These are phyloP conservation scores for Purpureocillium lavendulum DNA, from an alignment of 2,329 filamentous ascomycete genomes.

Conservation along the genomic window DNA sequence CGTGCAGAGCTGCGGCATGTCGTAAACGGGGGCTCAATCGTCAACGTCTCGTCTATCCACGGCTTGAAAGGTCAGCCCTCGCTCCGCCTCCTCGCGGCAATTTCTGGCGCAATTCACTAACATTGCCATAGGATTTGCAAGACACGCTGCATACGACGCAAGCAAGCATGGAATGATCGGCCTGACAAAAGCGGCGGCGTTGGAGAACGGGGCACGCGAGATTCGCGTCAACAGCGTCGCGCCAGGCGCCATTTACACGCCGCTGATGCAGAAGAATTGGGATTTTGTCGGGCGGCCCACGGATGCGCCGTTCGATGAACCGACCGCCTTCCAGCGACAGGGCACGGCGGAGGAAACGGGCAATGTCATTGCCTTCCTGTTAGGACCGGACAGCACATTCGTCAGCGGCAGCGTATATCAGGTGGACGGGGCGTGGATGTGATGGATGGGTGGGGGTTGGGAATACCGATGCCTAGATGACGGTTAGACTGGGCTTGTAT, in stretches of 20 bases:
- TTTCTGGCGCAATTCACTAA: neutral
- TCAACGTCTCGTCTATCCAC: conserved; percentile 46
- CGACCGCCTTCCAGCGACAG: conserved; percentile 30
- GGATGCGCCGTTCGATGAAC: conserved; percentile 32
- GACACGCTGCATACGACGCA: conserved; percentile 22
- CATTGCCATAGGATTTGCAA: conserved; percentile 17
- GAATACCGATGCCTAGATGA: too few relatives aligned
- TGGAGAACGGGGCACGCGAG: conserved; percentile 28
- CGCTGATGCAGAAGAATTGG: conserved; percentile 35
- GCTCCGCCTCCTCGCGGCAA: neutral
- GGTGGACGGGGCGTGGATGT: conserved; percentile 34
- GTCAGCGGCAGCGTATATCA: conserved; percentile 35
- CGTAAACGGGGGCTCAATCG: conserved; percentile 45
- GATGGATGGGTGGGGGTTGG: too few relatives aligned
- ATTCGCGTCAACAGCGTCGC: conserved; percentile 36
- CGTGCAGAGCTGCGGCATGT: conserved; percentile 34
- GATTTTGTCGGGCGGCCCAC: conserved; percentile 20
- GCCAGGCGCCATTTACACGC: conserved; percentile 38
- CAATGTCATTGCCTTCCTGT: conserved; percentile 36
- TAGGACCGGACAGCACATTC: conserved; percentile 37
- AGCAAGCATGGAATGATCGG: conserved; percentile 27
- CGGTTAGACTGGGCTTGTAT: too few relatives aligned
- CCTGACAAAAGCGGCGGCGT: conserved; percentile 21
- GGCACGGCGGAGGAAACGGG: conserved; percentile 40
- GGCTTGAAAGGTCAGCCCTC: conserved; percentile 23